Base-by-base conservation (phyloP, 2,329 filamentous ascomycete species). In the Zymoseptoria passerinii region DNA sequence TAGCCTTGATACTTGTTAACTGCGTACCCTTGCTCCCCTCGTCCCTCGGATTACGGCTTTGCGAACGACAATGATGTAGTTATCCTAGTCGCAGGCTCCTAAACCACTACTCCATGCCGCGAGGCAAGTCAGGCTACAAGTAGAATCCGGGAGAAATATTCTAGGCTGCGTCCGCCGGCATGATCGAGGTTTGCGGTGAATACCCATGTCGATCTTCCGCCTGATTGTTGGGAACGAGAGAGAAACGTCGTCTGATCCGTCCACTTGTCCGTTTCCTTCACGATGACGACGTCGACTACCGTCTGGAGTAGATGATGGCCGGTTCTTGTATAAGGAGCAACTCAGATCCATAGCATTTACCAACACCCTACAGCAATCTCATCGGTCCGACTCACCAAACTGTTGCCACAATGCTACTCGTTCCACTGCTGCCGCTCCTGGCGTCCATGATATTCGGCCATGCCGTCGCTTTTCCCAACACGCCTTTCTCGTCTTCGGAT, bases 401-500 rank as follows among this genome's bases (percentile, higher is more conserved):
- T 13, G 16, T 7, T 44, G 1, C 5, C 35, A 44, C 9, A 13
- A 44, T 44, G 35, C 35, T 44, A 16, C 35, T 44, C 35, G 4
- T 44, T 13, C 35, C 35, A 44, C 35, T 44, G 4, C 35, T 44
- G 35, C 16, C 35, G 35, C 35, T 44, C n/a, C 35, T 44, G n/a
- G 35, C 35, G 35, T 44, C 35, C 3, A 44, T 16, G 13, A 13
- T 44, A 6, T 44, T 44, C 35, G 4, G 10, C 5, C 35, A 44
- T 7, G 35, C 35, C 3, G 2, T 44, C 35, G 35, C 35, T 6
- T 44, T 44, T 16, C 35, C 35, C 13, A 44, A 44, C 35, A 44
- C 35, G 35, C 68, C 68, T 2, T 67, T 70, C 55, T 64, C 59
- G 28, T 66, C 66, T 28, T 65, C 61, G 3, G 66, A 67, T 7